Conservation (phyloP, 345 rosid genomes). For the Leavenworthia alabamica region DNA sequence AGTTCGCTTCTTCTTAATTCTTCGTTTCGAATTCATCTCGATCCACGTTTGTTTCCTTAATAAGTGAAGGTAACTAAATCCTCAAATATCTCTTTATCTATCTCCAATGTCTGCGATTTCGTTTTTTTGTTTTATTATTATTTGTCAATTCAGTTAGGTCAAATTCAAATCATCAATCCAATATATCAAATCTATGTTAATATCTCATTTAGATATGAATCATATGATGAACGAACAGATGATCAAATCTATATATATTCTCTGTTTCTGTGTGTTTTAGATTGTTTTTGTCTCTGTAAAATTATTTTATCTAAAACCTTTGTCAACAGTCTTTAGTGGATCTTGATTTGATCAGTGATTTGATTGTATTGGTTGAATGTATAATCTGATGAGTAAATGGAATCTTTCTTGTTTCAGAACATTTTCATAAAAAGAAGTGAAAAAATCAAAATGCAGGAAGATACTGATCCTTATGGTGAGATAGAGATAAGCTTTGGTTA, state of each 20-base stretch:
- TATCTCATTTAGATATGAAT: not conserved
- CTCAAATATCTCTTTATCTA: not conserved
- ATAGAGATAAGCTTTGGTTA: conserved; percentile 89
- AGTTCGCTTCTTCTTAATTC: not conserved
- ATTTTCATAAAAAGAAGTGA: not conserved
- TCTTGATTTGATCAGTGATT: not conserved
- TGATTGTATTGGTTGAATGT: not conserved
- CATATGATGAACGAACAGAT: no score
- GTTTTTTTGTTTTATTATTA: not conserved
- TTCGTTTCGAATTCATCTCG: not conserved
- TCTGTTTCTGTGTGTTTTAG: conserved; percentile 16
- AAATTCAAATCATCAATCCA: not conserved
- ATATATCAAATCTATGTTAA: not conserved
- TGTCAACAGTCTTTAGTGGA: not conserved
- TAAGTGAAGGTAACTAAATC: conserved; percentile 10
- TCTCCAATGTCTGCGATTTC: not conserved
- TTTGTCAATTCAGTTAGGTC: not conserved
- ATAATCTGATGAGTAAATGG: not conserved
- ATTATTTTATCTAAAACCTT: not conserved
- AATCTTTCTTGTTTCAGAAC: conserved; percentile 22
- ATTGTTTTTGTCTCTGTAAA: not conserved
- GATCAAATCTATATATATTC: not conserved
- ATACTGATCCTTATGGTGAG: conserved; percentile 54
- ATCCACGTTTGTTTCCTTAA: not conserved
- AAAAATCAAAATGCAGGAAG: conserved; percentile 36